Evolutionary conservation across 768 basidiomycete genomes (phyloP).

Genomic region (Daedaleopsis nitida): DNA sequence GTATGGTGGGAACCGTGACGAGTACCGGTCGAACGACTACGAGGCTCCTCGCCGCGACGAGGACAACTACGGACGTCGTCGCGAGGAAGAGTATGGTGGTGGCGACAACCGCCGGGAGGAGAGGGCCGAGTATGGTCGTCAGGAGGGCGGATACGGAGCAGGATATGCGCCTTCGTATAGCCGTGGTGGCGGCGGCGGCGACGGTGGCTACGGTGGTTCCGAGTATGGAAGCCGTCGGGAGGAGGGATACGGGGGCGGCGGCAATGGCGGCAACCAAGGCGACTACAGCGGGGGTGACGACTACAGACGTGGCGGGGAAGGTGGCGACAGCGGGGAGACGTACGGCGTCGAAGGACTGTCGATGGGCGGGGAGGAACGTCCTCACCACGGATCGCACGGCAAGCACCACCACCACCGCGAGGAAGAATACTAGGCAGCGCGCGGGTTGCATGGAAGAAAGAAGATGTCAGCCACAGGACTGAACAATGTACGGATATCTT

Average conservation of each 20-base stretch:
- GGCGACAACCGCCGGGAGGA: neutral
- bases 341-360: constrained; percentile 55
- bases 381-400: constrained; percentile 11
- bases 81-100: constrained; percentile 3
- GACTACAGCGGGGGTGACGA: constrained; percentile 1
- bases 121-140: constrained; percentile 2
- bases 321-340: constrained; percentile 42
- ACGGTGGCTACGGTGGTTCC: neutral
- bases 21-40: neutral
- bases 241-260: constrained; percentile 5
- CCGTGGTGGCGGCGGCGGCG: neutral
- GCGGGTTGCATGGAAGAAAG: neutral
- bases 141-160: constrained; percentile 8
- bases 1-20: constrained; percentile 16
- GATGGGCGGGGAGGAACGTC: constrained; percentile 35
- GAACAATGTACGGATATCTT: neutral
- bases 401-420: constrained; percentile 12
- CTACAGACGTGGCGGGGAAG: constrained; percentile 1
- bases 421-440: constrained; percentile 8
- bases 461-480: neutral
- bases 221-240: neutral
- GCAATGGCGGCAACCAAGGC: constrained; percentile 5
- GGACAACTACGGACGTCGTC: neutral
- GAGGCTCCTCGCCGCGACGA: neutral
- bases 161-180: constrained; percentile 8